Evolutionary conservation across 1,284 basidiomycete species (phyloP).

Genomic region (Apiotrichum montevideense): DNA sequence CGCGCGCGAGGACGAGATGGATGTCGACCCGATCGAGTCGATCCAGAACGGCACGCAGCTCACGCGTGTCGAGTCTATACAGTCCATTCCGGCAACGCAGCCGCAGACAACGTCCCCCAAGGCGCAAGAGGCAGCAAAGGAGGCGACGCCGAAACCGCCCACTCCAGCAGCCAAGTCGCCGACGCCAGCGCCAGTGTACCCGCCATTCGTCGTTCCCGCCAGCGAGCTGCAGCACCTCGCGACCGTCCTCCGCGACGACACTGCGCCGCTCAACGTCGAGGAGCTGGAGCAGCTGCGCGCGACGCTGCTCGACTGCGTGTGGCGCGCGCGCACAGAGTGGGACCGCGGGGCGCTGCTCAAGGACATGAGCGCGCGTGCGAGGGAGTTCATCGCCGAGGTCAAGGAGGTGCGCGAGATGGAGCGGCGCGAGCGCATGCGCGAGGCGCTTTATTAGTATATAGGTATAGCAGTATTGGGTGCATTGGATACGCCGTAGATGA

Average conservation of each 20-base stretch:
- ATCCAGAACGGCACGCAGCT: slow-evolving; percentile 44
- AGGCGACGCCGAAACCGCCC: slow-evolving; percentile 4
- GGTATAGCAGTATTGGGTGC: no score
- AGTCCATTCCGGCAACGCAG: neutral
- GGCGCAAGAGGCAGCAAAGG: neutral
- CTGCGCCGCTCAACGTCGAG: slow-evolving; percentile 65
- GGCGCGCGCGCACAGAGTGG: slow-evolving; percentile 77
- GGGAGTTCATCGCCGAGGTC: slow-evolving; percentile 21
- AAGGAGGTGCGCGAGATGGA: slow-evolving; percentile 6
- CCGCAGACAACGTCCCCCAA: neutral
- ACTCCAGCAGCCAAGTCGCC: neutral
- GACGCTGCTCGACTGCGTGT: slow-evolving; percentile 68
- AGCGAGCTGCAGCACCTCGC: slow-evolving; percentile 19
- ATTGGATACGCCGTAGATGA: no score
- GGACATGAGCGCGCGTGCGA: slow-evolving; percentile 49
- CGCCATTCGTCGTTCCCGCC: slow-evolving; percentile 33
- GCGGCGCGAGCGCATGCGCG: no score
- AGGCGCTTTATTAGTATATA: no score
- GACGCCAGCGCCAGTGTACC: slow-evolving; percentile 24
- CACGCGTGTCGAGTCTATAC: neutral
- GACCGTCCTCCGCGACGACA: slow-evolving; percentile 39
- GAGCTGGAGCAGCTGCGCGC: slow-evolving; percentile 91
- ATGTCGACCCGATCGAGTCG: slow-evolving; percentile 31
- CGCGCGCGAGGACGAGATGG: slow-evolving; percentile 56
- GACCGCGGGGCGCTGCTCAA: slow-evolving; percentile 62